Conservation (phyloP, 139 green algal genomes). For the Chlamydomonas incerta region DNA sequence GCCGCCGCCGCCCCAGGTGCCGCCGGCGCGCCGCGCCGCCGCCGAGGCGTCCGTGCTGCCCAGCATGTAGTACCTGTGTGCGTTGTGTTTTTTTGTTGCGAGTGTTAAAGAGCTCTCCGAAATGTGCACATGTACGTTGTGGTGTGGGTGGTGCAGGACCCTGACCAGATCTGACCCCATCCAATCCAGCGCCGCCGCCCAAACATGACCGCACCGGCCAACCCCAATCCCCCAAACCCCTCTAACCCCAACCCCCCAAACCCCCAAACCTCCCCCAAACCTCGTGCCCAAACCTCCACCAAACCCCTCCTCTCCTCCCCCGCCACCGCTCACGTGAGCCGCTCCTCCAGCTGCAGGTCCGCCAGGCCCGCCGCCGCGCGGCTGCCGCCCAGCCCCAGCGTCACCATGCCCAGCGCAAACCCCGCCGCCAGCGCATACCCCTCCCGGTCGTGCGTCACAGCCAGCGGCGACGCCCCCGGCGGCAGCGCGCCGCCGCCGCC, state of each 20-base stretch:
- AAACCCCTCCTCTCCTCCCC: too few relatives aligned
- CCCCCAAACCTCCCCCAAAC: too few relatives aligned
- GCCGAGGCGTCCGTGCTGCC: slow-evolving; percentile 60
- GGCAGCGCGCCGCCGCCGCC: neutral
- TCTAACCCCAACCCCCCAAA: too few relatives aligned
- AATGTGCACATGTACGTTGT: too few relatives aligned
- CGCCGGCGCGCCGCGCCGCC: slow-evolving; percentile 21
- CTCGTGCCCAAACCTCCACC: too few relatives aligned
- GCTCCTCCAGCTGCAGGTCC: slow-evolving; percentile 85
- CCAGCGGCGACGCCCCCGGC: slow-evolving; percentile 17
- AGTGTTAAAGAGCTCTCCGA: too few relatives aligned
- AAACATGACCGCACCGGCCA: too few relatives aligned
- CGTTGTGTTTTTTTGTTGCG: too few relatives aligned
- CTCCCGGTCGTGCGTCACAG: slow-evolving; percentile 82
- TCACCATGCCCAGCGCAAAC: slow-evolving; percentile 91
- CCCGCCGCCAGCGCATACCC: slow-evolving; percentile 92
- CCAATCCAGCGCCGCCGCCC: too few relatives aligned
- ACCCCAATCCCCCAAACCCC: too few relatives aligned
- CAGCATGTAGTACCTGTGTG: slow-evolving; percentile 76
- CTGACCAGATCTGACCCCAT: too few relatives aligned
- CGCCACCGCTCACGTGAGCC: slow-evolving; percentile 62
- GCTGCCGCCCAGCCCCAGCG: slow-evolving; percentile 77
- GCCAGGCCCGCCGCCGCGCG: slow-evolving; percentile 68
- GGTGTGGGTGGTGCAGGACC: too few relatives aligned
- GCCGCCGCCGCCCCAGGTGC: slow-evolving; percentile 19